Evolutionary conservation across 768 basidiomycete genomes (phyloP), one percentile per base, ranked within the genome.

Genomic region (Boletus sp.): DNA sequence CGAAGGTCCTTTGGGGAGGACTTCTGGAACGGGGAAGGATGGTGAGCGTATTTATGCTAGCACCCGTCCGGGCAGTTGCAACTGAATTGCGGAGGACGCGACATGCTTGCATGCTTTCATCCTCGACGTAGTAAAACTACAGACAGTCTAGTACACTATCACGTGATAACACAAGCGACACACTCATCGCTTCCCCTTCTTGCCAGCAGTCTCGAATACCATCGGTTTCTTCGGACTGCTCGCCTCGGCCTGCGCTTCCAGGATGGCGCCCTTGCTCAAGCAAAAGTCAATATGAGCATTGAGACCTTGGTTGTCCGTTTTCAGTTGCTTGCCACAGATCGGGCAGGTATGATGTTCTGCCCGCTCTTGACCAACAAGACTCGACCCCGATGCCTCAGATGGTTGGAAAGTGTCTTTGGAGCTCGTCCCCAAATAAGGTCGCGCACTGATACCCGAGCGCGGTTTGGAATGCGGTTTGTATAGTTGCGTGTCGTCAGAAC

Each of bases 251-350:
- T 89, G 88, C 0, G 90, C 90, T 64, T 90, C 82, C 56, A 80
- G 74, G 58, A 96, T 94, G 3, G 84, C 89, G 24, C 80, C 82
- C 56, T 84, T 83, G 68, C 90, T 94, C 50, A 97, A 71, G 66
- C 94, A 97, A 64, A 86, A 89, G 71, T 97, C 94, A 44, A 97
- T 79, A 65, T 97, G 94, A n/a, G 83, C 77, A 67, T 97, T 96
- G 35, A 97, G 72, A 5, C 82, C 86, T 47, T 80, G 77, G 67
- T 97, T 97, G 68, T 92, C 85, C 1, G 80, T 83, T 57, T 80
- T 74, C 52, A 93, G 68, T 12, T 73, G 68, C 66, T 82, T 84
- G 28, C 73, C 67, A 64, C 92, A 95, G 24, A 94, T 76, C 4
- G 94, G 93, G 70, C 92, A 95, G 0, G 71, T 70, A 52, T 82